These are phyloP conservation scores for Elongisporangium prolatum DNA, from an alignment of 352 stramenopile genomes.

Conservation along the genomic window DNA sequence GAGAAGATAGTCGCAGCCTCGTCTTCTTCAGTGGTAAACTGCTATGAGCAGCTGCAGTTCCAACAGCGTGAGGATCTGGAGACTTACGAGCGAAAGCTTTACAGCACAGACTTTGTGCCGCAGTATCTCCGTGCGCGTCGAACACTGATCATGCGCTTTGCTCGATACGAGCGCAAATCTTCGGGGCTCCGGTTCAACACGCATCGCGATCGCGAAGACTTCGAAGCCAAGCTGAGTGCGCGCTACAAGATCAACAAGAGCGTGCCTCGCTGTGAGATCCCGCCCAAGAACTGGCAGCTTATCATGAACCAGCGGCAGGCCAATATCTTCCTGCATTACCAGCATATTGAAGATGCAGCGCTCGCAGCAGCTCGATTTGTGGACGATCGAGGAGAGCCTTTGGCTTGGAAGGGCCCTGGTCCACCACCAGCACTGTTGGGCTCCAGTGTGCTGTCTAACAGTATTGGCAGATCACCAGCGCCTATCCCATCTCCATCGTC, in stretches of 20 bases:
- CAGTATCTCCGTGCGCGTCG: slow-evolving; percentile 30
- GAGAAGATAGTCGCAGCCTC: background rate
- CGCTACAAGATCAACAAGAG: slow-evolving; percentile 47
- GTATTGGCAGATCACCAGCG: background rate
- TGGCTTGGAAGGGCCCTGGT: slow-evolving; percentile 7
- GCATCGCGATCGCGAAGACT: slow-evolving; percentile 51
- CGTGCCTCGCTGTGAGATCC: slow-evolving; percentile 44
- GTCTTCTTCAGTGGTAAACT: slow-evolving; percentile 7
- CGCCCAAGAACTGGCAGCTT: slow-evolving; percentile 49
- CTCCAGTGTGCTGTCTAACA: background rate
- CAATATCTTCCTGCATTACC: slow-evolving; percentile 43
- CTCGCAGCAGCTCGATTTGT: slow-evolving; percentile 29
- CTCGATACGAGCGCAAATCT: slow-evolving; percentile 49
- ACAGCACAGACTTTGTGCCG: slow-evolving; percentile 47
- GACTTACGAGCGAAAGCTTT: slow-evolving; percentile 47
- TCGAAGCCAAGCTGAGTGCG: slow-evolving; percentile 31
- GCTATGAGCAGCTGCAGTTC: slow-evolving; percentile 42
- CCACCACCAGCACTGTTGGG: background rate
- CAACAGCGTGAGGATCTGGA: slow-evolving; percentile 28
- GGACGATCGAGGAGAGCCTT: slow-evolving; percentile 32
- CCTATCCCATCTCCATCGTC: background rate
- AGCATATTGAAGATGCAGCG: slow-evolving; percentile 45
- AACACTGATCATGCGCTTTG: slow-evolving; percentile 41
- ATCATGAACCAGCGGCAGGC: slow-evolving; percentile 27
- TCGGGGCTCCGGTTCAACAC: slow-evolving; percentile 58